Evolutionary conservation across 305 asterid species (phyloP), one percentile per base, ranked within the genome.

Genomic region (Vinca major): DNA sequence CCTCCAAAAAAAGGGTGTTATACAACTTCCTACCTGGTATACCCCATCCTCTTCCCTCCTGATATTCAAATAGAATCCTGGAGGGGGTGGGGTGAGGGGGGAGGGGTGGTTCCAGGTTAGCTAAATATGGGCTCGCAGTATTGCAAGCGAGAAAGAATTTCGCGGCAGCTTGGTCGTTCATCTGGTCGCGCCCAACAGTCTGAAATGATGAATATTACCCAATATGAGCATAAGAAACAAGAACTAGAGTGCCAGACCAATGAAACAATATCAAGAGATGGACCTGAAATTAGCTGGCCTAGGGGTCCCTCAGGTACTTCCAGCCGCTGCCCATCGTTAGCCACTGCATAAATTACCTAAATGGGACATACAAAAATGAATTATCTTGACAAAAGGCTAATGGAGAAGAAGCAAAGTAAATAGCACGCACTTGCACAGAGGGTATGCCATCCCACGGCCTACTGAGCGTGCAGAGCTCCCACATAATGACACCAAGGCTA

Each of bases 131-230:
- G 82, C 78, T 93, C 99, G 72, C 99, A 93, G 80, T 93, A 96
- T 51, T 79, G 77, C 77, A 90, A 78, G 52, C 96, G 95, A 10
- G 83, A 77, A 45, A 93, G 91, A 80, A 93, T 89, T 60, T 90
- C 92, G 78, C 85, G 88, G 44, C 99, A 93, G 72, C 87, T 85
- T 56, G 99, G 99, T 70, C 99, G 91, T 72, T 86, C 85, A 13
- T 89, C 78, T 50, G 96, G 86, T 77, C 84, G 95, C 17, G 89
- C 89, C 99, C 99, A 93, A 65, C 99, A 93, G 65, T 93, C 99
- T 93, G 94, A 77, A 81, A 61, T 8, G 66, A 26, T 26, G 33
- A 26, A 26, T 26, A 26, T 26, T 26, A 26, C 33, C 33, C 33
- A 26, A 26, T 26, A 26, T 26, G 33, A 26, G 33, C 33, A 26